A percentile compares a stretch with the other conserved stretches of the same genome.
phyloP scores from a whole-genome alignment of 495 filamentous ascomycete genomes.

The Penicillium crystallinum region DNA sequence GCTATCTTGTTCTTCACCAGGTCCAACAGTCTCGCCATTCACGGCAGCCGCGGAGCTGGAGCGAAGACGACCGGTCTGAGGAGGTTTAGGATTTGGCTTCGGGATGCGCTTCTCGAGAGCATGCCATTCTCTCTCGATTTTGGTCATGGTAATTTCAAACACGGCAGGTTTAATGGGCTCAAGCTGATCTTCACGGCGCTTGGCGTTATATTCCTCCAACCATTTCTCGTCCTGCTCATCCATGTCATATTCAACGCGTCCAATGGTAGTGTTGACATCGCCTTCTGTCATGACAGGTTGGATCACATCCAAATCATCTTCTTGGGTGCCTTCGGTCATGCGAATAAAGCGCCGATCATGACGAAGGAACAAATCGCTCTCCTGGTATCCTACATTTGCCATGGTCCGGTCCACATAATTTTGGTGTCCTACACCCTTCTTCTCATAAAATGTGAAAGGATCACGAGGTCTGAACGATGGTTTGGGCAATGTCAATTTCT shows the following conservation, averaged over 20 bases:
- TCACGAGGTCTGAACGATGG: constrained; percentile 54
- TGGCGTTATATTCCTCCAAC: constrained; percentile 77
- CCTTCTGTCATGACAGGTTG: constrained; percentile 55
- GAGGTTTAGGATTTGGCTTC: constrained; percentile 91
- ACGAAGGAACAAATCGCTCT: constrained; percentile 79
- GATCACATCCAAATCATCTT: constrained; percentile 73
- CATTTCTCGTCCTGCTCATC: constrained; percentile 98
- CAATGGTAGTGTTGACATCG: constrained; percentile 55
- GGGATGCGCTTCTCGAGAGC: constrained; percentile 93
- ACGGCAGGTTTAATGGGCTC: constrained; percentile 84
- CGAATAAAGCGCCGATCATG: constrained; percentile 75
- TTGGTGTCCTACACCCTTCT: constrained; percentile 54
- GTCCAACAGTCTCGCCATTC: constrained; percentile 75
- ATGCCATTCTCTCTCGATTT: constrained; percentile 98
- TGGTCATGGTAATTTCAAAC: constrained; percentile 96
- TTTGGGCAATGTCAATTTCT: constrained; percentile 61
- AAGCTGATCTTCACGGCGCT: constrained; percentile 63
- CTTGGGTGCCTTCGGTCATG: constrained; percentile 66
- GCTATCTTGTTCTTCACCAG: constrained; percentile 90
- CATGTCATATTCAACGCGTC: constrained; percentile 97
- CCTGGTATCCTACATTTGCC: constrained; percentile 92
- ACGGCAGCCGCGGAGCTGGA: constrained; percentile 90
- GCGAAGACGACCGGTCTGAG: constrained; percentile 81
- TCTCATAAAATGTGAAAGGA: constrained; percentile 57
- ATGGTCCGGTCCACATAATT: constrained; percentile 85